Base-by-base conservation (phyloP, 176 grass and related monocot species). In the Neostapfia colusana region DNA sequence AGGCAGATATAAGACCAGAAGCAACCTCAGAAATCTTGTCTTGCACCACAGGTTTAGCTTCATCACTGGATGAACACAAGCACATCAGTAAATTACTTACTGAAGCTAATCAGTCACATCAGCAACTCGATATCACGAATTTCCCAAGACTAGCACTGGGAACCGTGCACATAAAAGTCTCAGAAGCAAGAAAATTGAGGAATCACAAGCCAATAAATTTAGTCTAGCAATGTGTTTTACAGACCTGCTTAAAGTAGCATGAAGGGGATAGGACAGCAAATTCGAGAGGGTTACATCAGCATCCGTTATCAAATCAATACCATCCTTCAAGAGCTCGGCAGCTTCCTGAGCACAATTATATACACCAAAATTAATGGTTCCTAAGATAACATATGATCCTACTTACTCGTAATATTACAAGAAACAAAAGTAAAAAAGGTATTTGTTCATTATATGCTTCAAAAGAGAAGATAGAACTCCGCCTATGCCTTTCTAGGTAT, bases 21-120 rank as follows among this genome's bases (percentile, higher is more conserved):
- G 89, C 89, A 60, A 98, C 87, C 62, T 92, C 91, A 67, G 84
- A 93, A 82, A 98, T 89, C 76, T 98, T 90, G 80, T 94, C 95
- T 88, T 97, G 86, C 25, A 97, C 75, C 53, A 97, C 70, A 79
- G 89, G 68, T 88, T 97, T 89, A 71, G 90, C 86, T 86, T 93
- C 91, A 21, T 57, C 89, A 81, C 94, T 93, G 94, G 25, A 79
- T n/a, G 24, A 84, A 81, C 38, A 71, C 31, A 75, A 54, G 53
- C 3, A 81, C 50, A 37, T 21, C 16, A 34, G 71, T 53, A 38
- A 74, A 20, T 24, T 27, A 66, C 59, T 69, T 23, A 78, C 6
- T 26, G 1, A 65, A 70, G 59, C 16, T 62, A 31, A 31, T 3
- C 31, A 3, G 3, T 31, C 31, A 31, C 31, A 31, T 3, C 31